Percentiles rank a stretch among this genome's conserved stretches.
Conservation (phyloP, 371 early-diverging fungal species). For the Funneliformis caledonium region DNA sequence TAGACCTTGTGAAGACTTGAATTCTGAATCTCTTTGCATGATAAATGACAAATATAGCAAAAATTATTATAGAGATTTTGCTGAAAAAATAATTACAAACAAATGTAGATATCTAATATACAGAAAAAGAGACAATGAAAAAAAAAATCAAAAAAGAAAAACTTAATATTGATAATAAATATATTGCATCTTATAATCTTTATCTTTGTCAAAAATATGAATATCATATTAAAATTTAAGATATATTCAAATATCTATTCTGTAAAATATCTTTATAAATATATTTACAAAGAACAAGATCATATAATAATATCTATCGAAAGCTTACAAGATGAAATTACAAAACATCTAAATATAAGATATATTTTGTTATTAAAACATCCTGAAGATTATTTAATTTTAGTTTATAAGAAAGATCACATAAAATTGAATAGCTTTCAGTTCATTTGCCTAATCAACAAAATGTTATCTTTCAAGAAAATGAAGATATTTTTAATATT, state of each 20-base stretch:
- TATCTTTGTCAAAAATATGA: conserved; percentile 48
- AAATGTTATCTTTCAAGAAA: conserved; percentile 26
- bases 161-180: conserved; percentile 43
- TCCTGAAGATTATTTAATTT: conserved; percentile 47
- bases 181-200: conserved; percentile 48
- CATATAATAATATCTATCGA: not conserved
- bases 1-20: conserved; percentile 44
- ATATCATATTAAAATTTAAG: conserved; percentile 50
- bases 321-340: conserved; percentile 42
- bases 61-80: conserved; percentile 40
- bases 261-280: conserved; percentile 51
- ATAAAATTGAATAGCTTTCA: conserved; percentile 35
- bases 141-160: not conserved
- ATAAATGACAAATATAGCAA: conserved; percentile 42
- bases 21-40: conserved; percentile 46
- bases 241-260: conserved; percentile 41
- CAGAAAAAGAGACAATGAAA: conserved; percentile 23
- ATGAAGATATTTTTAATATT: conserved; percentile 3
- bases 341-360: conserved; percentile 39
- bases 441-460: conserved; percentile 44
- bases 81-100: conserved; percentile 22
- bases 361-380: conserved; percentile 48
- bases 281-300: conserved; percentile 49
- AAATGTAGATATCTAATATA: conserved; percentile 40
- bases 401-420: conserved; percentile 41